These are phyloP conservation scores for Rubroshorea leprosula DNA, from an alignment of 345 rosid species.

Conservation along the genomic window DNA sequence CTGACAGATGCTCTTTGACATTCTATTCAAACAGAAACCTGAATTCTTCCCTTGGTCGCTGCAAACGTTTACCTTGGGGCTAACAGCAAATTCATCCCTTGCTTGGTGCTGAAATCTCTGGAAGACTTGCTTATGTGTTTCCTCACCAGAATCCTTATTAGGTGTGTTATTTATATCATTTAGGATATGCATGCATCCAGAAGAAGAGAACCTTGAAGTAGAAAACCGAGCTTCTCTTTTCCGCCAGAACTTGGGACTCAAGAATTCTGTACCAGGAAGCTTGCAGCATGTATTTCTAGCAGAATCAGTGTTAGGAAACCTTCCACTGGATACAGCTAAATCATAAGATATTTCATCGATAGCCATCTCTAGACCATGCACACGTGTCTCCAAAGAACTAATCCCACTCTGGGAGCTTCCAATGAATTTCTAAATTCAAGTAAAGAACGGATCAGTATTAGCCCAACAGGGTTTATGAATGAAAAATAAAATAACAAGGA, in stretches of 20 bases:
- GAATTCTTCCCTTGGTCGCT: slow-evolving; percentile 22
- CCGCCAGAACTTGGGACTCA: slow-evolving; percentile 88
- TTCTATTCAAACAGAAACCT: slow-evolving; percentile 28
- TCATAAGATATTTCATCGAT: slow-evolving; percentile 77
- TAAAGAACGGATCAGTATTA: neutral
- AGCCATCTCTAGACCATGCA: slow-evolving; percentile 80
- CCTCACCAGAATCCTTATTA: slow-evolving; percentile 22
- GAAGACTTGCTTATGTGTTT: slow-evolving; percentile 23
- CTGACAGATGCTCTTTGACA: slow-evolving; percentile 22
- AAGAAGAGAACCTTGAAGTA: slow-evolving; percentile 34
- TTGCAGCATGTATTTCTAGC: slow-evolving; percentile 68
- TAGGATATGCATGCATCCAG: slow-evolving; percentile 26
- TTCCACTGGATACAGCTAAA: slow-evolving; percentile 57
- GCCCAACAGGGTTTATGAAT: too few species aligned
- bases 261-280: slow-evolving; percentile 76
- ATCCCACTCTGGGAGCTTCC: slow-evolving; percentile 86
- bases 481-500: neutral
- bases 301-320: slow-evolving; percentile 35
- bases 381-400: slow-evolving; percentile 76
- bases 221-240: slow-evolving; percentile 50
- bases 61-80: slow-evolving; percentile 19
- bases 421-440: slow-evolving; percentile 50
- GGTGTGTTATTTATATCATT: slow-evolving; percentile 5
- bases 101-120: slow-evolving; percentile 25
- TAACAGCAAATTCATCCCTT: slow-evolving; percentile 16